These are phyloP conservation scores for Penicillium sp. DNA, from an alignment of 2,329 filamentous ascomycete species.

Conservation along the genomic window DNA sequence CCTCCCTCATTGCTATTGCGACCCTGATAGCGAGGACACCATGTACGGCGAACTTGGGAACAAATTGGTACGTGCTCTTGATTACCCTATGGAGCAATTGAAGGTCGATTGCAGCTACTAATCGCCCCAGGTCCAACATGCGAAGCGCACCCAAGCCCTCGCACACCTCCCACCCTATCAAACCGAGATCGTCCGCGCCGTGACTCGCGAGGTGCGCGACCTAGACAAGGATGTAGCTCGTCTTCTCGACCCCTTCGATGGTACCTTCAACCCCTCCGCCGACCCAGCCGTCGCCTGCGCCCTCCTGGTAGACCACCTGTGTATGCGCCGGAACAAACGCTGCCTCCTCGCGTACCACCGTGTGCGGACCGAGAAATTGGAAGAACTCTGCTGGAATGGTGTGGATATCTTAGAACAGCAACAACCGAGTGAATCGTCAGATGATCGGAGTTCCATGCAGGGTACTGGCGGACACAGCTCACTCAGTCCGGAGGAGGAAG, in stretches of 20 bases:
- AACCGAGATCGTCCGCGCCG: slow-evolving; percentile 83
- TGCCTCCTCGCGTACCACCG: slow-evolving; percentile 94
- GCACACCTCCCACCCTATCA: slow-evolving; percentile 88
- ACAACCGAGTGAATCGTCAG: slow-evolving; percentile 56
- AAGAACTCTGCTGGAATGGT: slow-evolving; percentile 91
- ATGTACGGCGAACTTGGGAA: slow-evolving; percentile 91
- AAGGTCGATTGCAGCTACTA: background rate
- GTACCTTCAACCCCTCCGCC: slow-evolving; percentile 80
- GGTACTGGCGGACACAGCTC: slow-evolving; percentile 61
- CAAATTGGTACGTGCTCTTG: slow-evolving; percentile 70
- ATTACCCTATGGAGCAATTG: background rate
- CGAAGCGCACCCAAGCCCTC: slow-evolving; percentile 89
- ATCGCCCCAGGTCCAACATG: slow-evolving; percentile 77
- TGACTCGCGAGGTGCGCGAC: slow-evolving; percentile 90
- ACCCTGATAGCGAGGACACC: slow-evolving; percentile 26
- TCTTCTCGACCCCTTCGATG: slow-evolving; percentile 80
- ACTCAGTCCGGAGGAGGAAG: slow-evolving; percentile 92
- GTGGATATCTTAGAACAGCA: slow-evolving; percentile 75
- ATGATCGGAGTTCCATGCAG: slow-evolving; percentile 28
- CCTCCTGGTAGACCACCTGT: slow-evolving; percentile 88
- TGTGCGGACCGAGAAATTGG: slow-evolving; percentile 85
- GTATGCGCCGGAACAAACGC: slow-evolving; percentile 94
- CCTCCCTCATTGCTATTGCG: slow-evolving; percentile 18
- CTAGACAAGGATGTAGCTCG: slow-evolving; percentile 82
- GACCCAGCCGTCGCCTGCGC: slow-evolving; percentile 86